A percentile compares a stretch with the other conserved stretches of the same genome.
phyloP scores from a whole-genome alignment of 805 yeast genomes.

The Saturnispora zaruensis region DNA sequence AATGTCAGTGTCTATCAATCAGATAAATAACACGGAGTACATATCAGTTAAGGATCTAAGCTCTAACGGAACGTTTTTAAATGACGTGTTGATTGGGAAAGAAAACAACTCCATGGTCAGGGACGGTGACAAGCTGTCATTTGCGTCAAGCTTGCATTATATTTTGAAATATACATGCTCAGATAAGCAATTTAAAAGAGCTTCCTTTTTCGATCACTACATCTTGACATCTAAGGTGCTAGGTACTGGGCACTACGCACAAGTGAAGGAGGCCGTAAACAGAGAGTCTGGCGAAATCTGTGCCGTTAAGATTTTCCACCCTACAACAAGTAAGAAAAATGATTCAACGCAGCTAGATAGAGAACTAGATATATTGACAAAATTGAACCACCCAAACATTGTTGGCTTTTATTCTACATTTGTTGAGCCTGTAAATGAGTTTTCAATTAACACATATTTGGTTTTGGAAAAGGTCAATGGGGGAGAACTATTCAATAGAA shows the following conservation, averaged over 20 bases:
- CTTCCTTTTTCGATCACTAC: constrained; percentile 49
- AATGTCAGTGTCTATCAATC: constrained; percentile 33
- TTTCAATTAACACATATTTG: constrained; percentile 44
- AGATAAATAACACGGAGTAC: constrained; percentile 30
- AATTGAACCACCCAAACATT: constrained; percentile 61
- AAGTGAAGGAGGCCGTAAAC: constrained; percentile 62
- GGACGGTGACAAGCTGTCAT: constrained; percentile 55
- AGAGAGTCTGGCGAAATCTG: constrained; percentile 50
- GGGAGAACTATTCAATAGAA: constrained; percentile 69
- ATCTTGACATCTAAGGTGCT: constrained; percentile 45
- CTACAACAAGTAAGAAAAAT: constrained; percentile 27
- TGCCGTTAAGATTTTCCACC: constrained; percentile 65
- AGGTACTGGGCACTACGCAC: constrained; percentile 76
- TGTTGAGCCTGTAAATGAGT: constrained; percentile 41
- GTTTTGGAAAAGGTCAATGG: constrained; percentile 67
- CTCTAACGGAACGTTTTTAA: constrained; percentile 61
- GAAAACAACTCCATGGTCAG: constrained; percentile 42
- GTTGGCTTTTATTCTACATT: constrained; percentile 53
- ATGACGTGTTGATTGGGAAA: constrained; percentile 44
- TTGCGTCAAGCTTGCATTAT: constrained; percentile 34
- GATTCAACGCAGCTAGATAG: constrained; percentile 38
- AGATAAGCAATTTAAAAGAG: constrained; percentile 11
- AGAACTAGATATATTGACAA: constrained; percentile 57
- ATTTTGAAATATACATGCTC: constrained; percentile 20
- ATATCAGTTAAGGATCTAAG: constrained; percentile 47